Evolutionary conservation across 2,329 filamentous ascomycete species (phyloP), one percentile per base, ranked within the genome.

Genomic region (Curvularia sp.): DNA sequence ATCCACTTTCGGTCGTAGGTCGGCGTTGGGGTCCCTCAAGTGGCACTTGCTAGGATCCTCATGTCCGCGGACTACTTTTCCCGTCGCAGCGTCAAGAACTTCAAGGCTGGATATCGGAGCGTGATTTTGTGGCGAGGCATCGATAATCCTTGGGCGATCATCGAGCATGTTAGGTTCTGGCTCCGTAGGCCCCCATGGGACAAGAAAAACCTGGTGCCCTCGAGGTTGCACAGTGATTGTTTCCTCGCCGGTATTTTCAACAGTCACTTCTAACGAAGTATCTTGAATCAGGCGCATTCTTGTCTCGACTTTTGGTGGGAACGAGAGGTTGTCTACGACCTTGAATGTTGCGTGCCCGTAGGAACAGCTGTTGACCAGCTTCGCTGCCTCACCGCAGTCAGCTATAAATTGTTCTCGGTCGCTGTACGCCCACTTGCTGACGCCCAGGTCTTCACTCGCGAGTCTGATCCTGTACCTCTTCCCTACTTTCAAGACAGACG

Each of bases 281-380:
- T 6, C 10, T 10, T 41, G n/a, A 15, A 31, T 26, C 6, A 49
- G 33, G 26, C 44, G 26, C 12, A 54, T 41, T 5, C 26, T 54
- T 24, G 20, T 33, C 44, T 26, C 43, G 6, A 49, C 5, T 20
- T 22, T 38, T 20, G 44, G 43, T 26, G 52, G 44, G 9, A 41
- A 49, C 7, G 18, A 18, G 4, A 54, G 33, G 15, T 33, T 39
- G 18, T 49, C 26, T 9, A 48, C 33, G 18, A 49, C 52, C 3
- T 42, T 54, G 43, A 49, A 54, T 15, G 43, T 39, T 31, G 52
- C 52, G 9, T 26, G 24, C 3, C 52, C 33, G 33, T 39, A n/a
- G 33, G 5, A 31, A n/a, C 46, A 52, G 26, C 54, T 53, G 48
- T 52, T 57, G 18, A 42, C 54, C 18, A 57, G 33, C 33, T 24